Conservation (phyloP, 352 stramenopile species). For the Hyphochytrium catenoides region DNA sequence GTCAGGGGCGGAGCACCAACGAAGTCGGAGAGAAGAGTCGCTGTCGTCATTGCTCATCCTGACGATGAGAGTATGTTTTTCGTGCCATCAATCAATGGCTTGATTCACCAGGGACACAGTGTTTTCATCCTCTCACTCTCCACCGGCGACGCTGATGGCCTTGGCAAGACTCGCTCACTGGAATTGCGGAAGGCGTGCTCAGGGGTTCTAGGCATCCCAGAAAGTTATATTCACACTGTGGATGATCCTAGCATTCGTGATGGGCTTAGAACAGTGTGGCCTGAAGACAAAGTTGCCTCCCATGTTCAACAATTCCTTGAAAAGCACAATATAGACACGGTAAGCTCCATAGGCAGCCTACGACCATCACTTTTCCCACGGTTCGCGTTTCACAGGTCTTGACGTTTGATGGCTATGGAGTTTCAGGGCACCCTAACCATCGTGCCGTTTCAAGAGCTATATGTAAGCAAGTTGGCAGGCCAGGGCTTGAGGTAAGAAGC, state of each 20-base stretch:
- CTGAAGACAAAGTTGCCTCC: conserved; percentile 24
- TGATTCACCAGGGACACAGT: conserved; percentile 11
- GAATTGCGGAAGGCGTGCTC: conserved; percentile 44
- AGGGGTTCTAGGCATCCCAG: conserved; percentile 21
- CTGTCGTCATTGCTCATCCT: conserved; percentile 76
- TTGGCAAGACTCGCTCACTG: conserved; percentile 46
- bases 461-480: no score
- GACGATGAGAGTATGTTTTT: conserved; percentile 97
- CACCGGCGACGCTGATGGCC: conserved; percentile 68
- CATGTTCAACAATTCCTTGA: conserved; percentile 28
- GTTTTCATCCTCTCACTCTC: conserved; percentile 69
- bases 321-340: conserved; percentile 26
- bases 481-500: no score
- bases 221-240: conserved; percentile 25
- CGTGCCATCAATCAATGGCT: conserved; percentile 51
- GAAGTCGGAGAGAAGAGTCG: no score
- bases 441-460: no score
- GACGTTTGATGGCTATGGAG: conserved; percentile 76
- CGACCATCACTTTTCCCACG: background rate
- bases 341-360: conserved; percentile 8
- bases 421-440: conserved; percentile 84
- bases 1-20: no score
- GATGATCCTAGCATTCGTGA: conserved; percentile 59
- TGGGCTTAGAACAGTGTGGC: conserved; percentile 49
- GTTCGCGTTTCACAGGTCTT: conserved; percentile 27